These are phyloP conservation scores for Trichoderma aggressivum DNA, from an alignment of 2,329 filamentous ascomycete genomes.

Conservation along the genomic window DNA sequence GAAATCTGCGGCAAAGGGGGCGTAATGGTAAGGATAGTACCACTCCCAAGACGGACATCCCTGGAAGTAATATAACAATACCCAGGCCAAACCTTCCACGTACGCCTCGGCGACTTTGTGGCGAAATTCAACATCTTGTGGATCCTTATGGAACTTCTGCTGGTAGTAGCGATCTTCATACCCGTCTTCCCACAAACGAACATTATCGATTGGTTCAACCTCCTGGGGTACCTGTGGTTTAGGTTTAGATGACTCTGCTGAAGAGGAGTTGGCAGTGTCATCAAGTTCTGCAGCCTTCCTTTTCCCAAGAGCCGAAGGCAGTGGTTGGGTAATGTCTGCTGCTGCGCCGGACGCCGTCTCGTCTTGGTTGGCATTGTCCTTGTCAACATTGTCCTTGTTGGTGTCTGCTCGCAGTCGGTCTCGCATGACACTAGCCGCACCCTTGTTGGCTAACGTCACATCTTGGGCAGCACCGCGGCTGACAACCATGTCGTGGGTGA, in stretches of 20 bases:
- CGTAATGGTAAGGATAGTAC: slow-evolving; percentile 99
- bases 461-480: slow-evolving; percentile 65
- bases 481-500: slow-evolving; percentile 87
- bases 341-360: slow-evolving; percentile 22
- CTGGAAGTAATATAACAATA: slow-evolving; percentile 95
- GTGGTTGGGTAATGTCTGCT: slow-evolving; percentile 16
- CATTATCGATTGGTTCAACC: slow-evolving; percentile 71
- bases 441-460: slow-evolving; percentile 85
- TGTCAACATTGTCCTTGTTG: slow-evolving; percentile 12
- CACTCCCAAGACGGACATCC: slow-evolving; percentile 98
- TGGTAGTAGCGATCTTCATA: slow-evolving; percentile 96
- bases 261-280: slow-evolving; percentile 57
- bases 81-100: slow-evolving; percentile 92
- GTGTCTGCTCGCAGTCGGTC: slow-evolving; percentile 61
- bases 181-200: slow-evolving; percentile 90
- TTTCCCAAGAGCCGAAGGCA: slow-evolving; percentile 60
- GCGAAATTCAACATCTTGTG: slow-evolving; percentile 79
- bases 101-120: slow-evolving; percentile 88
- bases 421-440: slow-evolving; percentile 84
- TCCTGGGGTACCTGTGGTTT: slow-evolving; percentile 48
- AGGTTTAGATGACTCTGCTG: slow-evolving; percentile 53
- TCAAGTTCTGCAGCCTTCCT: slow-evolving; percentile 73
- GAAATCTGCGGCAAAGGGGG: slow-evolving; percentile 95
- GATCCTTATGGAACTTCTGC: slow-evolving; percentile 86
- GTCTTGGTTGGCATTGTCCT: slow-evolving; percentile 10